Evolutionary conservation across 176 grass and related monocot genomes (phyloP), one percentile per base, ranked within the genome.

Genomic region (Phragmites australis): DNA sequence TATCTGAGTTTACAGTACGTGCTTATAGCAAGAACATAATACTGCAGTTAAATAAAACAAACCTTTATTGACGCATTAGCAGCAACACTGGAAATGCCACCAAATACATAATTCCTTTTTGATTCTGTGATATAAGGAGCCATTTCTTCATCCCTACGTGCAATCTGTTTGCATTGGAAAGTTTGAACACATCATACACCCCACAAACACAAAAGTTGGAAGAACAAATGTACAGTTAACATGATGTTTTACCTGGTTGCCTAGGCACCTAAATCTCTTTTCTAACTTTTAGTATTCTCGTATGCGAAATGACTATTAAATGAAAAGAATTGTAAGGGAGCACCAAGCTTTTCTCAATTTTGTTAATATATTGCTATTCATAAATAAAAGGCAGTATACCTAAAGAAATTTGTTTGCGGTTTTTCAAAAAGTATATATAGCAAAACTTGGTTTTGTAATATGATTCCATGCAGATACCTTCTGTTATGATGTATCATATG

Each of bases 31-130:
- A 68, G 31, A 72, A 87, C 48, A 87, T 80, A 53, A 31, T 15
- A 47, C 53, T 37, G 45, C 40, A 56, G 49, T 55, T 48, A 32
- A 86, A 66, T 32, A 55, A 50, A 79, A 74, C 63, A 73, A 81
- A 97, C 95, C 96, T 98, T 98, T 77, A 94, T 88, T 64, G 90
- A 98, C 22, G 86, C 88, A 93, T 87, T 94, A 49, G 92, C 90
- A 73, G 96, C 96, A 83, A 98, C 86, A 86, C 86, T 98, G 85
- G 82, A 94, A 77, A 98, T 94, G 59, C 96, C 92, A 83, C 96
- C 90, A 89, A 94, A 98, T 78, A 98, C 84, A 31, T 94, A 94
- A 68, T 93, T 94, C 82, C 96, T 98, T 74, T 94, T 94, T 34
- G 86, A 78, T 68, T 98, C 90, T 31, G 88, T 80, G 77, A 98